Percentiles rank a stretch among this genome's conserved stretches.
phyloP scores from a whole-genome alignment of 2,329 filamentous ascomycete genomes.

The Piedraia hortae region DNA sequence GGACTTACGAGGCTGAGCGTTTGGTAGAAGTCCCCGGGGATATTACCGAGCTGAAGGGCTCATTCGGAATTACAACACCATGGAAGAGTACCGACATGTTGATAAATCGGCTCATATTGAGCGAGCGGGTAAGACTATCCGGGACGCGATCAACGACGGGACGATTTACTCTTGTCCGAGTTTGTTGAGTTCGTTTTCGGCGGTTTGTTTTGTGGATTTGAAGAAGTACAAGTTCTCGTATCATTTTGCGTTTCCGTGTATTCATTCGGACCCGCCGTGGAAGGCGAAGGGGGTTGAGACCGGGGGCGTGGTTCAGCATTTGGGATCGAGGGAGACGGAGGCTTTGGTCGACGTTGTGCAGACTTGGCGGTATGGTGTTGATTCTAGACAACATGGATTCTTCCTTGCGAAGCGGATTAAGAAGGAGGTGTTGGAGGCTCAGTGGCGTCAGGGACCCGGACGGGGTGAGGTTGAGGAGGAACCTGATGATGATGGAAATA shows the following conservation, averaged over 20 bases:
- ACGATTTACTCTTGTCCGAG: constrained; percentile 90
- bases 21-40: constrained; percentile 34
- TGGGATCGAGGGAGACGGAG: constrained; percentile 44
- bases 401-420: constrained; percentile 67
- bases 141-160: constrained; percentile 90
- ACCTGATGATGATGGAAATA: constrained; percentile 10
- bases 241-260: constrained; percentile 85
- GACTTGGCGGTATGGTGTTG: constrained; percentile 62
- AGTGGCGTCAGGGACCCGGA: constrained; percentile 10
- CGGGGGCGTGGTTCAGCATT: constrained; percentile 10
- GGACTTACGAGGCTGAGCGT: neutral
- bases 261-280: constrained; percentile 76
- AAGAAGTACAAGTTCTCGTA: constrained; percentile 98
- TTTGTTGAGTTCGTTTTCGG: constrained; percentile 62
- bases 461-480: constrained; percentile 9
- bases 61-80: constrained; percentile 87
- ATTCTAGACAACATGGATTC: constrained; percentile 71
- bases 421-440: constrained; percentile 9
- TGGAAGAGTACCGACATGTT: constrained; percentile 69
- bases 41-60: constrained; percentile 69
- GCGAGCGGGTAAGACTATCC: constrained; percentile 63
- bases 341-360: constrained; percentile 57
- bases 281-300: constrained; percentile 23
- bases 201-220: constrained; percentile 79
- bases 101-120: constrained; percentile 58